Evolutionary conservation across 805 yeast genomes (phyloP).

Genomic region (Sungouiella thailandica): DNA sequence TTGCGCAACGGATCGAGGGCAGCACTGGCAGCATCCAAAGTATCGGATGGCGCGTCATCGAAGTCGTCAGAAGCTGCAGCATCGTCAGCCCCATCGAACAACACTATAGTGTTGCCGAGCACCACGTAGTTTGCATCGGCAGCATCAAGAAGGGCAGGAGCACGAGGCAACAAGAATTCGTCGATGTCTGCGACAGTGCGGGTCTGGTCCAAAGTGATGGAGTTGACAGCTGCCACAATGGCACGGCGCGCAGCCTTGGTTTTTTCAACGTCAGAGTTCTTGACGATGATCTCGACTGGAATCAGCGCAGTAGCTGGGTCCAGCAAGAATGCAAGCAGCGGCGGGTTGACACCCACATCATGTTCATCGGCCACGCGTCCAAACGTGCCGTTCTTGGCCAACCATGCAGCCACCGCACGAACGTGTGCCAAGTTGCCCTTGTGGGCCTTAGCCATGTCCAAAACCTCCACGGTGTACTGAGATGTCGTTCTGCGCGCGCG

Average conservation of each 20-base stretch:
- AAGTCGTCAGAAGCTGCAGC: conserved; percentile 73
- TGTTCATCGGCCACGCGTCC: conserved; percentile 32
- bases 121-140: conserved; percentile 54
- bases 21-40: conserved; percentile 49
- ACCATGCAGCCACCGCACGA: conserved; percentile 62
- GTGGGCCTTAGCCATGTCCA: conserved; percentile 88
- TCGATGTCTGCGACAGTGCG: conserved; percentile 60
- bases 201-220: conserved; percentile 63
- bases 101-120: conserved; percentile 41
- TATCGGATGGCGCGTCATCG: conserved; percentile 53
- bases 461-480: conserved; percentile 53
- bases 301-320: conserved; percentile 39
- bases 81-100: conserved; percentile 43
- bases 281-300: conserved; percentile 58
- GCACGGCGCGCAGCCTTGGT: conserved; percentile 63
- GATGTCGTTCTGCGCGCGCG: conserved; percentile 58
- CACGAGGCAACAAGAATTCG: conserved; percentile 47
- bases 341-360: conserved; percentile 38
- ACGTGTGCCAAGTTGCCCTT: conserved; percentile 77
- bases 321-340: conserved; percentile 33
- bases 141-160: conserved; percentile 37
- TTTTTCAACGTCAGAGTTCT: conserved; percentile 39
- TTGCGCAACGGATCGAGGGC: conserved; percentile 56
- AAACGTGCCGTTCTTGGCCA: conserved; percentile 49
- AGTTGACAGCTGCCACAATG: conserved; percentile 69